These are phyloP conservation scores for Arctostaphylos glauca DNA, from an alignment of 148 eudicot species.

Conservation along the genomic window DNA sequence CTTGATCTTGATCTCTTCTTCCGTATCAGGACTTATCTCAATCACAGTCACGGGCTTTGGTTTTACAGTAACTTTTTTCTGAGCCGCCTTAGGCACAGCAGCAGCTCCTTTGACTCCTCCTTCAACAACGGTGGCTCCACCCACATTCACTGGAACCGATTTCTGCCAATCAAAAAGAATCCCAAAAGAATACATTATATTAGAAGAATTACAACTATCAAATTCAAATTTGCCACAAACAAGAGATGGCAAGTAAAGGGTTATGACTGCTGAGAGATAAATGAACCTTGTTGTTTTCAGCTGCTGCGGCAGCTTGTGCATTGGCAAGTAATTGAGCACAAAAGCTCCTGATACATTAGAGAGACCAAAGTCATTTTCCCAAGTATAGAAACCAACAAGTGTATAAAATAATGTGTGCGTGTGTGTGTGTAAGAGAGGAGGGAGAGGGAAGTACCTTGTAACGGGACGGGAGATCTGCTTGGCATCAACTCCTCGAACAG, in stretches of 20 bases:
- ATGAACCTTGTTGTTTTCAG: slow-evolving; percentile 44
- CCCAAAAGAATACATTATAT: background rate
- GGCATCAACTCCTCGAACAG: slow-evolving; percentile 37
- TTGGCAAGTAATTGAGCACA: slow-evolving; percentile 70
- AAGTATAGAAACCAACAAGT: background rate
- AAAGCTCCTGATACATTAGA: slow-evolving; percentile 34
- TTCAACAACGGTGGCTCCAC: slow-evolving; percentile 14
- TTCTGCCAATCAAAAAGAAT: slow-evolving; percentile 23
- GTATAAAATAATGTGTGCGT: background rate
- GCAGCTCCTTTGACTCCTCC: slow-evolving; percentile 24
- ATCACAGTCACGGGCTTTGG: slow-evolving; percentile 56
- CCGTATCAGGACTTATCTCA: slow-evolving; percentile 68
- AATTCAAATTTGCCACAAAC: background rate
- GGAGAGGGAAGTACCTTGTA: slow-evolving; percentile 31
- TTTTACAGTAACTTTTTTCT: slow-evolving; percentile 39
- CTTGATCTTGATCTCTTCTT: slow-evolving; percentile 27
- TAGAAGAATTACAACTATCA: background rate
- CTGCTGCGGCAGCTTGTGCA: slow-evolving; percentile 52
- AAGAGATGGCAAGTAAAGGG: slow-evolving; percentile 5
- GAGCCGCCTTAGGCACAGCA: slow-evolving; percentile 26
- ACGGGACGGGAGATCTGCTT: slow-evolving; percentile 42
- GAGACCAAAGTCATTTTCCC: background rate
- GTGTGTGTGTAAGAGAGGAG: background rate
- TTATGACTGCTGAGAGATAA: background rate
- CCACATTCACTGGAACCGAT: slow-evolving; percentile 18